Base-by-base conservation (phyloP, 495 filamentous ascomycete species). In the Talaromyces thailandensis region DNA sequence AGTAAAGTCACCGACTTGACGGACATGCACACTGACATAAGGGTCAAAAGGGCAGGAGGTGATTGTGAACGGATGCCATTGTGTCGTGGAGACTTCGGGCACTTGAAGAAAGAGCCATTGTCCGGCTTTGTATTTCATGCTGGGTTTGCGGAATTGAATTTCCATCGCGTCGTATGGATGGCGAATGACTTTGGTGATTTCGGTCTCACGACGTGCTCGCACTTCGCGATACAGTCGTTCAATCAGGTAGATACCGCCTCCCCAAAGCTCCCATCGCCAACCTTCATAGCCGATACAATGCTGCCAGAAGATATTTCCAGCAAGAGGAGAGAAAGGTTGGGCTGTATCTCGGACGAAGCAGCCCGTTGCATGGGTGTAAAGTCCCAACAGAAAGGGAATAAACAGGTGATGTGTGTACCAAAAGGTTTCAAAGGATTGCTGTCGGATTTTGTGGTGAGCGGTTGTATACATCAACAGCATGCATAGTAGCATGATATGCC, bases 11-110 rank as follows among this genome's bases (percentile, higher is more conserved):
- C 94, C 94, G 9, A 98, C 92, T 80, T 98, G 94, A 55, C 93
- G 89, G 63, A 98, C 86, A 71, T 98, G 94, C 24, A 98, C 82
- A 58, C 90, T 94, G 69, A 98, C 83, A 74, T 98, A 96, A 2
- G 89, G 87, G 66, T 99, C 94, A 68, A 90, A 92, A 25, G 95
- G 94, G 74, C 95, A 98, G 57, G 95, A 98, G 11, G 94, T 99
- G 77, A 99, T 99, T 71, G 94, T 99, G 73, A 98, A 99, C 16
- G 94, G 94, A 75, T 99, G 94, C 94, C 94, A 99, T 77, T 99
- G 93, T 64, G 88, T 86, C 62, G 77, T 82, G 59, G 90, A 95
- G 45, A 99, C 86, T 5, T 89, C 85, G 2, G 94, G 94, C 9
- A 96, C 85, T 73, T 98, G 92, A 60, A 99, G 78, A 78, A 98